A percentile compares a stretch with the other conserved stretches of the same genome.
These are phyloP conservation scores for Nannizzia gypsea DNA, from an alignment of 2,329 filamentous ascomycete genomes.

Conservation along the genomic window DNA sequence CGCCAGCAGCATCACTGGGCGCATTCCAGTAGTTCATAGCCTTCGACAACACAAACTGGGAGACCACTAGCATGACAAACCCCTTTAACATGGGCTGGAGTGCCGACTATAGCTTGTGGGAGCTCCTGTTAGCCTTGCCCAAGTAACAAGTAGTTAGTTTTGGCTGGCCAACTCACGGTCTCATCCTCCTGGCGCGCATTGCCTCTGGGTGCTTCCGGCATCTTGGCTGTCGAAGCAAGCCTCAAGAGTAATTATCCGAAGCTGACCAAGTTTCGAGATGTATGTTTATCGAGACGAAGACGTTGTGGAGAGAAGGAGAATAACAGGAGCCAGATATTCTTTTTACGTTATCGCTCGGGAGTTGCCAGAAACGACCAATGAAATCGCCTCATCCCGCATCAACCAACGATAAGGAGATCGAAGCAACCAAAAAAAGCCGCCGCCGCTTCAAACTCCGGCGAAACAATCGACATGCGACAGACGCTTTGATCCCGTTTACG, in stretches of 20 bases:
- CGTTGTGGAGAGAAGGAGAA: neutral
- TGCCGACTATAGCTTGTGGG: conserved; percentile 3
- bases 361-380: neutral
- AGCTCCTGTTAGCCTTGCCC: neutral
- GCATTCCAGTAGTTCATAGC: conserved; percentile 34
- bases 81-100: conserved; percentile 40
- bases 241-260: neutral
- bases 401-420: neutral
- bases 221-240: neutral
- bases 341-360: neutral
- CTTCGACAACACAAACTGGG: conserved; percentile 46
- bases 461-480: neutral
- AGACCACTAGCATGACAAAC: conserved; percentile 47
- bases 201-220: neutral
- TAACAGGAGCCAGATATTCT: neutral
- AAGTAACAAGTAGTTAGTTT: neutral
- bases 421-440: neutral
- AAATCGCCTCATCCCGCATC: neutral
- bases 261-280: neutral
- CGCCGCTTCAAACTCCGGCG: neutral
- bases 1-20: conserved; percentile 18
- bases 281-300: neutral
- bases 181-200: neutral
- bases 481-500: neutral
- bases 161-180: neutral